Base-by-base conservation (phyloP, 441 rosid genomes). In the Breynia disticha region DNA sequence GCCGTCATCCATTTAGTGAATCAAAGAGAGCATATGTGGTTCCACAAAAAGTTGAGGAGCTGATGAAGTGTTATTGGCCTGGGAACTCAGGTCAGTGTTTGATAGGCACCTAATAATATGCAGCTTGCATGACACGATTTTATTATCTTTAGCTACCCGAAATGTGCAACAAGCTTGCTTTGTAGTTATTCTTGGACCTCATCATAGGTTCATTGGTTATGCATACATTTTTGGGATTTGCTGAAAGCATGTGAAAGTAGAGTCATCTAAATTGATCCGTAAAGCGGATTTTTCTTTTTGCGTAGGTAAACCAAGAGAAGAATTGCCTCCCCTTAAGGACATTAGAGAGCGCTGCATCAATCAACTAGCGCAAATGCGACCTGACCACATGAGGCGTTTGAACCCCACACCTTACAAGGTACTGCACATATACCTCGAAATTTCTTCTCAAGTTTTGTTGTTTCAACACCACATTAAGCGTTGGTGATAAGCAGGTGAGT, bases 401-500 rank as follows among this genome's bases (percentile, higher is more conserved):
- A 94, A 90, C 66, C 99, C 99, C 7, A 94, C 99, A 48, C 99
- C 99, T 3, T 94, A 87, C 68, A 94, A 94, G 90, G 86, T 86
- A 76, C 16, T 17, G 19, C 18, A 11, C 20, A n/a, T 21, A 5
- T 51, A 11, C 55, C 16, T 11, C 18, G 16, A 51, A 51, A 2
- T 21, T 14, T 39, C 49, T 41, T 41, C 12, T 52, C 8, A 37
- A 19, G 17, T 37, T 19, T 16, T 18, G 9, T 0, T 17, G 4
- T 8, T 21, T 24, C 56, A 39, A 52, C 59, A 4, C 17, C 48
- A 13, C n/a, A 52, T 15, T 16, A 2, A 46, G 48, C 6, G 10
- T 44, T 42, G 15, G 19, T 17, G 47, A 28, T 16, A 38, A 50
- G 32, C 84, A 94, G 99, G 99, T 94, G 72, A 94, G 97, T 56